These are phyloP conservation scores for Aspergillus transmontanensis DNA, from an alignment of 2,329 filamentous ascomycete species.

Conservation along the genomic window DNA sequence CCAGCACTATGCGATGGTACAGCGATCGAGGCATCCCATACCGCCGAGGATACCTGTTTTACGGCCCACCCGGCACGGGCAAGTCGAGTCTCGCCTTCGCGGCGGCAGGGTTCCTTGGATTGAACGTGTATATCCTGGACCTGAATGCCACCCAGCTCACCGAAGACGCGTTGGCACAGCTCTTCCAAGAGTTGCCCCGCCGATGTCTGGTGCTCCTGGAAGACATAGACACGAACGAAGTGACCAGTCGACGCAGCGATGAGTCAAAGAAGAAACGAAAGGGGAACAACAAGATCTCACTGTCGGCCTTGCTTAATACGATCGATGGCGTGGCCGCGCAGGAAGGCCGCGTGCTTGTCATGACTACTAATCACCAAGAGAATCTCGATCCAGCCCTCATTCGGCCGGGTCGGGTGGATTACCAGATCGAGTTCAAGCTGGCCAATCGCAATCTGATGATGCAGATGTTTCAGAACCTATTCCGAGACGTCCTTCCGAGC, in stretches of 20 bases:
- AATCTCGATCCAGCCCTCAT: slow-evolving; percentile 6
- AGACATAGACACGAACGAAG: slow-evolving; percentile 59
- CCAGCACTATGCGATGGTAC: slow-evolving; percentile 22
- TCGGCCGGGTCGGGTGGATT: slow-evolving; percentile 9
- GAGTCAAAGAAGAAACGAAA: neutral
- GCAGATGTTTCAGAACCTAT: slow-evolving; percentile 12
- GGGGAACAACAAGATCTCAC: slow-evolving; percentile 4
- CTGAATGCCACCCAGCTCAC: slow-evolving; percentile 59
- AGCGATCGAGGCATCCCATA: slow-evolving; percentile 64
- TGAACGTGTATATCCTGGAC: slow-evolving; percentile 67
- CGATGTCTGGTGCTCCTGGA: slow-evolving; percentile 68
- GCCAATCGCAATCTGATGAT: slow-evolving; percentile 5
- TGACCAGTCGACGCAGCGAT: slow-evolving; percentile 1
- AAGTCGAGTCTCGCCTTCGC: slow-evolving; percentile 18
- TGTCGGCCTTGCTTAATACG: slow-evolving; percentile 7
- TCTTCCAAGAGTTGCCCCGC: slow-evolving; percentile 64
- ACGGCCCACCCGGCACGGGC: slow-evolving; percentile 15
- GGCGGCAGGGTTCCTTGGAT: slow-evolving; percentile 63
- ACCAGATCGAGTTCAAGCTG: slow-evolving; percentile 10
- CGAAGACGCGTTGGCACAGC: slow-evolving; percentile 59
- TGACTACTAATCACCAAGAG: slow-evolving; percentile 11
- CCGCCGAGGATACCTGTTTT: slow-evolving; percentile 64
- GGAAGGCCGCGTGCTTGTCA: slow-evolving; percentile 10
- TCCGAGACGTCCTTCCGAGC: neutral
- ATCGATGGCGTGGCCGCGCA: slow-evolving; percentile 9